Percentiles rank a stretch among this genome's conserved stretches.
Evolutionary conservation across 1,284 basidiomycete genomes (phyloP).

Genomic region (Melampsora larici-populina): DNA sequence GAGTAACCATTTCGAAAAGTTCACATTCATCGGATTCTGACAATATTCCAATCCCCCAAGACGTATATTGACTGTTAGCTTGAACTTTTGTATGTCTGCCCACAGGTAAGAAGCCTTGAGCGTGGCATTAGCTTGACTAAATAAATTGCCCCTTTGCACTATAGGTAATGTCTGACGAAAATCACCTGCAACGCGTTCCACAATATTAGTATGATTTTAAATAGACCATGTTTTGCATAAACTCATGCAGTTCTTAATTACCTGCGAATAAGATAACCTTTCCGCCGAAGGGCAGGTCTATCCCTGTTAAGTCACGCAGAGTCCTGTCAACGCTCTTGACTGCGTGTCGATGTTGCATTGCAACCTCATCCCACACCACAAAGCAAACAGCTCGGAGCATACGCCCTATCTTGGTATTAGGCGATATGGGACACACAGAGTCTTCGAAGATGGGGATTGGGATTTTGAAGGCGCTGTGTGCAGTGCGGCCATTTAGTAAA

Average conservation of each 20-base stretch:
- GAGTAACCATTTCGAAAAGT: too few species aligned
- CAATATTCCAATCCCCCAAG: too few species aligned
- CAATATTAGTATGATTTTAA: too few species aligned
- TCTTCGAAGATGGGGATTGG: background rate
- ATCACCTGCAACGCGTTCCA: constrained; percentile 11
- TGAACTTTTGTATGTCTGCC: too few species aligned
- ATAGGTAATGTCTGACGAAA: constrained; percentile 10
- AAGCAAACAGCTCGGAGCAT: background rate
- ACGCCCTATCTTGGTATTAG: too few species aligned
- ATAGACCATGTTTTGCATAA: too few species aligned
- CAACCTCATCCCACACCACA: constrained; percentile 17
- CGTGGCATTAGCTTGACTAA: background rate
- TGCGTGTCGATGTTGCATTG: background rate
- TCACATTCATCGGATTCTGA: too few species aligned
- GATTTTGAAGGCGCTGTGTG: background rate
- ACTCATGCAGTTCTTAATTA: too few species aligned
- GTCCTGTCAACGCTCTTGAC: background rate
- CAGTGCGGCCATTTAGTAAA: background rate
- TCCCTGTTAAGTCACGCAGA: background rate
- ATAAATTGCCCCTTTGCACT: background rate
- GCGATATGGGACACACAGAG: background rate
- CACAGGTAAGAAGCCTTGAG: too few species aligned
- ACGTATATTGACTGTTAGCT: too few species aligned
- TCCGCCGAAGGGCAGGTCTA: constrained; percentile 8
- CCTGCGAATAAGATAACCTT: too few species aligned